A percentile compares a stretch with the other conserved stretches of the same genome.
These are phyloP conservation scores for Colletotrichum godetiae DNA, from an alignment of 2,329 filamentous ascomycete genomes.

Conservation along the genomic window DNA sequence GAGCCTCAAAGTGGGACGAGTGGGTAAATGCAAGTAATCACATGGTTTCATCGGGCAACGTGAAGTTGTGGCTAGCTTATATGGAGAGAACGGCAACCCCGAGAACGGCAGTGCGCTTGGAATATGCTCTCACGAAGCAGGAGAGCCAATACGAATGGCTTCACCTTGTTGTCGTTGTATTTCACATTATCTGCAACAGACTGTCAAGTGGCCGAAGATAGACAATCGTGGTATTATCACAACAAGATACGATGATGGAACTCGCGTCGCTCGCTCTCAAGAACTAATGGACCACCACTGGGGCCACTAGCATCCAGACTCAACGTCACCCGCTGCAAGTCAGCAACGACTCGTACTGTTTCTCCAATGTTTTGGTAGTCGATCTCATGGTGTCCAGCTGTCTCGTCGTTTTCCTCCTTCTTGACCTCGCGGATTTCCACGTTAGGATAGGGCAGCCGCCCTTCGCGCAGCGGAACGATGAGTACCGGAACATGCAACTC, in stretches of 20 bases:
- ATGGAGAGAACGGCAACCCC: background rate
- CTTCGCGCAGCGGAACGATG: slow-evolving; percentile 83
- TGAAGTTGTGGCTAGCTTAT: background rate
- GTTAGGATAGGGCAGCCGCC: slow-evolving; percentile 80
- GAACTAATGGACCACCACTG: slow-evolving; percentile 72
- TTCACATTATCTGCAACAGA: background rate
- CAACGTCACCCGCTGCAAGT: slow-evolving; percentile 78
- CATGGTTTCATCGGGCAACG: background rate
- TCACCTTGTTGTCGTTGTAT: background rate
- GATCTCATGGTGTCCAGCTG: slow-evolving; percentile 70
- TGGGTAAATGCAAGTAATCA: too few relatives aligned
- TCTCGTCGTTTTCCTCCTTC: slow-evolving; percentile 41
- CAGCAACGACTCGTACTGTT: slow-evolving; percentile 78
- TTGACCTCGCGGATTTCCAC: slow-evolving; percentile 80
- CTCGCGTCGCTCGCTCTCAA: slow-evolving; percentile 67
- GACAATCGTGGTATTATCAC: slow-evolving; percentile 24
- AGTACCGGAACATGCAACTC: slow-evolving; percentile 75
- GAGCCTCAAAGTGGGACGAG: background rate
- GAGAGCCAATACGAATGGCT: background rate
- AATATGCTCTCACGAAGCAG: background rate
- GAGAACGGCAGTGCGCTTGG: background rate
- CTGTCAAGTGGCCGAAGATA: background rate
- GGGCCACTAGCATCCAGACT: slow-evolving; percentile 76
- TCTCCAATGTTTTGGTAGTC: slow-evolving; percentile 84
- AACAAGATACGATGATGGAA: slow-evolving; percentile 51